phyloP scores from a whole-genome alignment of 495 filamentous ascomycete genomes.

The Trichoderma asperelloides region DNA sequence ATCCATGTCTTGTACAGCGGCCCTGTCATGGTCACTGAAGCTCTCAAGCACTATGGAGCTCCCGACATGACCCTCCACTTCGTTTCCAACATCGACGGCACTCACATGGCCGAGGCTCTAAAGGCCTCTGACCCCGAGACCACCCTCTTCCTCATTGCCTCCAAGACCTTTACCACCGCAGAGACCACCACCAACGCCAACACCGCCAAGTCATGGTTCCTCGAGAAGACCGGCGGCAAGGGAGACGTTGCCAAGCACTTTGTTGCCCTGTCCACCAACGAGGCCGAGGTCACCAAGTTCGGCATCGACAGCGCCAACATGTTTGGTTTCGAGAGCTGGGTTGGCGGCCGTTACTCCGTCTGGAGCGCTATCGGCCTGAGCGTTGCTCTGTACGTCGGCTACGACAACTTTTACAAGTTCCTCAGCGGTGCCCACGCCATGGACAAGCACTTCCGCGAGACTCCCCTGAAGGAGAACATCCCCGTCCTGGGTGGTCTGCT shows the following conservation, averaged over 20 bases:
- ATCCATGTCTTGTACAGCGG: conserved; percentile 45
- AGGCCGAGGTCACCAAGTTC: conserved; percentile 90
- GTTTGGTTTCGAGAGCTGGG: conserved; percentile 98
- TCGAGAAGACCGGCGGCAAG: conserved; percentile 60
- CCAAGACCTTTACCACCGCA: conserved; percentile 98
- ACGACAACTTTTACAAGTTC: conserved; percentile 96
- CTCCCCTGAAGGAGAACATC: conserved; percentile 91
- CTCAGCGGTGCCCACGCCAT: conserved; percentile 90
- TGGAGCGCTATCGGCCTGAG: conserved; percentile 98
- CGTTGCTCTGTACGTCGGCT: conserved; percentile 89
- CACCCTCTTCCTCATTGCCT: conserved; percentile 92
- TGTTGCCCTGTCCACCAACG: conserved; percentile 94
- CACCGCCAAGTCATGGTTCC: conserved; percentile 93
- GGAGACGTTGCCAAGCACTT: conserved; percentile 98
- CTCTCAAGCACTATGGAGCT: conserved; percentile 86
- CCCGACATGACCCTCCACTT: conserved; percentile 85
- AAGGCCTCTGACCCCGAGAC: conserved; percentile 87
- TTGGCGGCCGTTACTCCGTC: conserved; percentile 94
- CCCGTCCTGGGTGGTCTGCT: conserved; percentile 84
- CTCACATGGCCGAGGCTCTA: conserved; percentile 91
- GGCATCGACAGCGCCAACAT: conserved; percentile 97
- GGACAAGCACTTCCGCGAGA: conserved; percentile 93
- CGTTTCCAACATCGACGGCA: conserved; percentile 98
- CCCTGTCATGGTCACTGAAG: conserved; percentile 97
- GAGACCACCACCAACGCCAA: conserved; percentile 97